Base-by-base conservation (phyloP, 75 land plant genomes). In the Sequoiadendron giganteum region DNA sequence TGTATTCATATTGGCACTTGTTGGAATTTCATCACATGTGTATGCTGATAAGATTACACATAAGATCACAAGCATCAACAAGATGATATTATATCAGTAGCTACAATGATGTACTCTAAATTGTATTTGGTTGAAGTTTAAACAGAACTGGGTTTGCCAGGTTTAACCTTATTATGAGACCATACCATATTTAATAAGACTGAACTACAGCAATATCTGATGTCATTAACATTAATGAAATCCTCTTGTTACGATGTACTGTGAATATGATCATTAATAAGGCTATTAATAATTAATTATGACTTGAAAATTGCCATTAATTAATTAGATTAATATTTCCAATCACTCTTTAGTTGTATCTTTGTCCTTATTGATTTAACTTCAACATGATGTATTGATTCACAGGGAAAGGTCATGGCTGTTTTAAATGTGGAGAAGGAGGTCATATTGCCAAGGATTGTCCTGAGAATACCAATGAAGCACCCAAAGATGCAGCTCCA, bases 371-470 rank as follows among this genome's bases (percentile, higher is more conserved):
- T 34, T 10, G 1, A n/a, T 49, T 52, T 38, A 85, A 85, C n/a
- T 61, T 7, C 2, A 18, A 85, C 40, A 85, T 85, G 25, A 9
- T 85, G 21, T 85, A 49, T 85, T 36, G 38, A 36, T 91, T 79
- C 76, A 75, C 89, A 36, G 89, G 88, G 47, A 87, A 88, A 89
- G 94, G 89, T 65, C 86, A 54, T 80, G 97, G 96, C 54, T 97
- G 97, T 93, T 97, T 95, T 90, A 97, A 96, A 87, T 96, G 97
- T 93, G 99, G 99, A 90, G 92, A 88, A 16, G 78, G 83, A 61
- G 97, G 95, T 83, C 99, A 97, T 88, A 75, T 94, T 87, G 96
- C 97, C 34, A 95, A 90, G 90, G 95, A 97, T 70, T 95, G 99
- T 81, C 85, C 93, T 75, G 89, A 87, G 70, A 90, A 87, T 76